phyloP scores from a whole-genome alignment of 257 asterid genomes.

The Dorcoceras hygrometricum region DNA sequence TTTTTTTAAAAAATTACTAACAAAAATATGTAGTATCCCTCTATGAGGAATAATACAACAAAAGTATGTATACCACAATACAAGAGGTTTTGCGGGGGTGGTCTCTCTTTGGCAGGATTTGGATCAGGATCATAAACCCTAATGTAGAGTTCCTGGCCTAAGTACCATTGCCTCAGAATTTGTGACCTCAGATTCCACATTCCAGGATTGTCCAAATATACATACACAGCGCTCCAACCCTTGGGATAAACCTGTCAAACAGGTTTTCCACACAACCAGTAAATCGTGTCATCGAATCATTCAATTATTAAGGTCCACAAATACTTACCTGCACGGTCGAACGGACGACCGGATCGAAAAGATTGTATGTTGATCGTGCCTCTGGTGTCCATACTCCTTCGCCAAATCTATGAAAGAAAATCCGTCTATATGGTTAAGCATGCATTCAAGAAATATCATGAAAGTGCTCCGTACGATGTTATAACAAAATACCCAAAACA shows the following conservation, averaged over 20 bases:
- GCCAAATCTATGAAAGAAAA: conserved; percentile 38
- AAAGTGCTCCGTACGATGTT: too few relatives aligned
- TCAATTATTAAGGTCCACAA: neutral
- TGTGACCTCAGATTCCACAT: conserved; percentile 89
- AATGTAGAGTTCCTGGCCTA: conserved; percentile 75
- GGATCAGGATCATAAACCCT: conserved; percentile 62
- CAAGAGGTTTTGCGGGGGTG: conserved; percentile 48
- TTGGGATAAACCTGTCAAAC: conserved; percentile 50
- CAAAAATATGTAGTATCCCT: too few relatives aligned
- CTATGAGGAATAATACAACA: too few relatives aligned
- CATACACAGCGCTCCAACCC: conserved; percentile 72
- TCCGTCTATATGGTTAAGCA: neutral
- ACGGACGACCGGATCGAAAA: conserved; percentile 52
- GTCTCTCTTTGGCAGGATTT: conserved; percentile 50
- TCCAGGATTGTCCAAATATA: conserved; percentile 70
- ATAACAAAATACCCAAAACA: too few relatives aligned
- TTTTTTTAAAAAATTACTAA: too few relatives aligned
- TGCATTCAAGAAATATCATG: too few relatives aligned
- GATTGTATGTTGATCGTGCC: conserved; percentile 37
- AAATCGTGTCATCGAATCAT: neutral
- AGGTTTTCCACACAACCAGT: neutral
- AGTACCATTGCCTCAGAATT: conserved; percentile 45
- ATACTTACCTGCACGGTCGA: conserved; percentile 55
- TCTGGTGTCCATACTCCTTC: conserved; percentile 47
- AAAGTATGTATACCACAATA: conserved; percentile 43